phyloP scores from a whole-genome alignment of 345 rosid species.

The Hibiscus trionum region DNA sequence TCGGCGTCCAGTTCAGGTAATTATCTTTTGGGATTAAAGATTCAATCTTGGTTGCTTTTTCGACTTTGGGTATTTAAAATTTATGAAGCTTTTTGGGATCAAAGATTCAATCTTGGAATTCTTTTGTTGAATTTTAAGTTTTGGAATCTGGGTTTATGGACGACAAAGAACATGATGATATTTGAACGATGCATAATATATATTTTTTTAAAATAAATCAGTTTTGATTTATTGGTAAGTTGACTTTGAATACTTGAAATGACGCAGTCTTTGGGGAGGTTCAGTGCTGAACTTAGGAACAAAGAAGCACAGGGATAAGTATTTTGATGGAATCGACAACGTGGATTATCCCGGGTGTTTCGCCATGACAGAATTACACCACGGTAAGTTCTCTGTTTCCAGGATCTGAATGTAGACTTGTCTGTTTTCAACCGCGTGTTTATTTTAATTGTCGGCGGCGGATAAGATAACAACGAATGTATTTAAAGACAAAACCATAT shows the following conservation, averaged over 20 bases:
- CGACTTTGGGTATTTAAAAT: not conserved
- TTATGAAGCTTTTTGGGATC: too few species aligned
- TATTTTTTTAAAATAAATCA: too few species aligned
- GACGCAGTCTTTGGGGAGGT: slow-evolving; percentile 95
- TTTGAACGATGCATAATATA: too few species aligned
- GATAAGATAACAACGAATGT: too few species aligned
- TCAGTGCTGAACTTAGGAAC: slow-evolving; percentile 88
- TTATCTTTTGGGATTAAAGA: not conserved
- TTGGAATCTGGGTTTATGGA: not conserved
- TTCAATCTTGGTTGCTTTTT: not conserved
- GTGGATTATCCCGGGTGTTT: slow-evolving; percentile 89
- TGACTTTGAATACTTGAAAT: not conserved
- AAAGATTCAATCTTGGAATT: not conserved
- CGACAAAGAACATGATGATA: too few species aligned
- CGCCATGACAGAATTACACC: slow-evolving; percentile 99
- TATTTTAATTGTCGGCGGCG: too few species aligned
- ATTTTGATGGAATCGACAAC: slow-evolving; percentile 73
- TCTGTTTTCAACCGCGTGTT: too few species aligned
- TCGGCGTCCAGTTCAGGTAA: slow-evolving; percentile 96
- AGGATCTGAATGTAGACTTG: too few species aligned
- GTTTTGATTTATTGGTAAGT: not conserved
- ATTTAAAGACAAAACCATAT: too few species aligned
- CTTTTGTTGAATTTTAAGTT: not conserved
- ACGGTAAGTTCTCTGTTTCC: slow-evolving; percentile 41
- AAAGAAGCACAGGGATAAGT: slow-evolving; percentile 82